Conservation (phyloP, 2,329 filamentous ascomycete genomes). For the Alternaria conjuncta region DNA sequence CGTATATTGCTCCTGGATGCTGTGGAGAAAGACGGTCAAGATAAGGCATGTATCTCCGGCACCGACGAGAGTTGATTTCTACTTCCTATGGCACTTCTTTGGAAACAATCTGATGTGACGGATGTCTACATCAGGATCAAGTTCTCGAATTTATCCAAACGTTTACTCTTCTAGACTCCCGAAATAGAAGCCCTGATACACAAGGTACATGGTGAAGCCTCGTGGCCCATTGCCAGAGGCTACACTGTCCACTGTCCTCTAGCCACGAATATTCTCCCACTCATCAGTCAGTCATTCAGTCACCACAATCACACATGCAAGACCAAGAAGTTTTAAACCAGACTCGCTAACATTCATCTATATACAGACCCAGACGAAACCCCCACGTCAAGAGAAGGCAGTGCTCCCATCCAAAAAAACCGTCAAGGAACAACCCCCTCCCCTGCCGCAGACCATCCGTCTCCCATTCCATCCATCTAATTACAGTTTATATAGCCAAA, state of each 20-base stretch:
- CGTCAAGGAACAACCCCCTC: neutral
- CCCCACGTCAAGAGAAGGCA: neutral
- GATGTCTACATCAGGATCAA: no score
- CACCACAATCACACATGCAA: neutral
- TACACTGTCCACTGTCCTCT: no score
- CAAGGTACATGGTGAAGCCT: no score
- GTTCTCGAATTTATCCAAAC: no score
- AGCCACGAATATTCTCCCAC: neutral
- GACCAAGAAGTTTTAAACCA: neutral
- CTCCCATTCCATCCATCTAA: conserved; percentile 5
- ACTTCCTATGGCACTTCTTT: no score
- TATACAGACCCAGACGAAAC: neutral
- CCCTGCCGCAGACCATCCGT: neutral
- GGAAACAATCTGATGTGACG: no score
- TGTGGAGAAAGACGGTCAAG: neutral
- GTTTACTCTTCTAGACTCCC: no score
- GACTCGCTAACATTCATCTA: conserved; percentile 2
- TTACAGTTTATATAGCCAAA: neutral
- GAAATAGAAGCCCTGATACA: no score
- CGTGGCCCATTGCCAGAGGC: no score
- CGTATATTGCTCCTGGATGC: neutral
- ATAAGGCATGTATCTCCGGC: no score
- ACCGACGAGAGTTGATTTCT: no score
- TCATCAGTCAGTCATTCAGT: neutral
- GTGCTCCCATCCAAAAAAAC: neutral